Evolutionary conservation across 208 protist genomes (phyloP).

Genomic region (Leishmania martiniquensis): DNA sequence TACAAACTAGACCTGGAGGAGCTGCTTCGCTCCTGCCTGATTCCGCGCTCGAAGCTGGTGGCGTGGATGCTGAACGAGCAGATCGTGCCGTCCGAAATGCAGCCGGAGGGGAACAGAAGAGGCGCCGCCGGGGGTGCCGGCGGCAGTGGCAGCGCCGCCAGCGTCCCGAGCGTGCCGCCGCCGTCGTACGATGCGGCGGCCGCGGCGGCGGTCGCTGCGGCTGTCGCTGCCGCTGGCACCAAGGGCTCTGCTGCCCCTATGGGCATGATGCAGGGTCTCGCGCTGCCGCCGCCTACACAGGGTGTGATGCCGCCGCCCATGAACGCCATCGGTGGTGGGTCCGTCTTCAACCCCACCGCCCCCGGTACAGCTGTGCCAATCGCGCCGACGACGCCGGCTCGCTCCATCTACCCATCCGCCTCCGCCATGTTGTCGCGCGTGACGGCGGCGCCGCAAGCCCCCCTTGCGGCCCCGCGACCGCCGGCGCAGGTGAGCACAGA

Average conservation of each 20-base stretch:
- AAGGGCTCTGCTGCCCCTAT: not conserved
- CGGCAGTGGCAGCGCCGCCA: slow-evolving; percentile 5
- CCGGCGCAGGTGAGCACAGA: slow-evolving; percentile 21
- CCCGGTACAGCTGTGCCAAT: not conserved
- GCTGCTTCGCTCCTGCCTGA: slow-evolving; percentile 66
- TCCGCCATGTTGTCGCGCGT: slow-evolving; percentile 19
- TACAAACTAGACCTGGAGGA: slow-evolving; percentile 77
- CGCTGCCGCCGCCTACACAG: not conserved
- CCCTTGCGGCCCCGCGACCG: not conserved
- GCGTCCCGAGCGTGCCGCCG: slow-evolving; percentile 18
- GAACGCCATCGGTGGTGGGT: not conserved
- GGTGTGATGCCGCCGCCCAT: slow-evolving; percentile 2
- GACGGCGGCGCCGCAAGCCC: not conserved
- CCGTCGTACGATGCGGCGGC: slow-evolving; percentile 31
- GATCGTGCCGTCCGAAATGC: slow-evolving; percentile 42
- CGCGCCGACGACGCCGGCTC: not conserved
- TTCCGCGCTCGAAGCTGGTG: slow-evolving; percentile 66
- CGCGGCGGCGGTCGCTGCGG: no score
- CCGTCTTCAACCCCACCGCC: slow-evolving; percentile 1
- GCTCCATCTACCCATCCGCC: slow-evolving; percentile 24
- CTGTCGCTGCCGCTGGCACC: slow-evolving; percentile 7
- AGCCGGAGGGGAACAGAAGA: slow-evolving; percentile 15
- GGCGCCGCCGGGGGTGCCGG: slow-evolving; percentile 1
- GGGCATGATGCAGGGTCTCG: not conserved
- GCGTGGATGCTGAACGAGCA: slow-evolving; percentile 70